Percentiles rank a stretch among this genome's conserved stretches.
phyloP scores from a whole-genome alignment of 441 rosid species.

The Aleurites moluccanus region DNA sequence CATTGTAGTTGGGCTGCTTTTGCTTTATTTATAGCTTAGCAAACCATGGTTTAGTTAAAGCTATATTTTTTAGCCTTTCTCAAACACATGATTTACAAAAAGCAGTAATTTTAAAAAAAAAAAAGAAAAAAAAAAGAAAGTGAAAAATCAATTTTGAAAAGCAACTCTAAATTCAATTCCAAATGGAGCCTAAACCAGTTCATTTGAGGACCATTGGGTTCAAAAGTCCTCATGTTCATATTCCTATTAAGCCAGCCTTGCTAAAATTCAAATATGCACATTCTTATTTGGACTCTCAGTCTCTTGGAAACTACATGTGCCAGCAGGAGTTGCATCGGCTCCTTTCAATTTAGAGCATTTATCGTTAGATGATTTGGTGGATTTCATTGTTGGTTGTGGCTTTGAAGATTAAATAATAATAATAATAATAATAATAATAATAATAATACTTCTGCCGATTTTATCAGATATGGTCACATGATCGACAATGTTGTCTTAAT shows the following conservation, averaged over 20 bases:
- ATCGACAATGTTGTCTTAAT: conserved; percentile 98
- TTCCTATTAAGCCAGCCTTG: neutral
- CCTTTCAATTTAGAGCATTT: neutral
- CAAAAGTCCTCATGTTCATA: neutral
- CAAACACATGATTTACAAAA: too few relatives aligned
- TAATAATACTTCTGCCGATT: conserved; percentile 18
- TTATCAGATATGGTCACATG: conserved; percentile 98
- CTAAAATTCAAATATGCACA: neutral
- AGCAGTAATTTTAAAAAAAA: too few relatives aligned
- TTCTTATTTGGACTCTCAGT: neutral
- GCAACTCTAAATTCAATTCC: too few relatives aligned
- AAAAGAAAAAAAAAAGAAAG: too few relatives aligned
- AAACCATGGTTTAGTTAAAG: too few relatives aligned
- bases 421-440: too few relatives aligned
- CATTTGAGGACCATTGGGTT: neutral
- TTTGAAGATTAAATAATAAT: neutral
- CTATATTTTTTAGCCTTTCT: too few relatives aligned
- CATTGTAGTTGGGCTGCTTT: too few relatives aligned
- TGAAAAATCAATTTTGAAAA: too few relatives aligned
- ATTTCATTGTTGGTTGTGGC: neutral
- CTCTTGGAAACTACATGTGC: neutral
- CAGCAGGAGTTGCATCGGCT: neutral
- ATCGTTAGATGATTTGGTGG: neutral
- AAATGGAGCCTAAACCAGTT: neutral
- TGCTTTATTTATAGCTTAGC: too few relatives aligned